Percentiles rank a stretch among this genome's conserved stretches.
phyloP scores from a whole-genome alignment of 129 eudicot species.

The Pittosporum tobira region DNA sequence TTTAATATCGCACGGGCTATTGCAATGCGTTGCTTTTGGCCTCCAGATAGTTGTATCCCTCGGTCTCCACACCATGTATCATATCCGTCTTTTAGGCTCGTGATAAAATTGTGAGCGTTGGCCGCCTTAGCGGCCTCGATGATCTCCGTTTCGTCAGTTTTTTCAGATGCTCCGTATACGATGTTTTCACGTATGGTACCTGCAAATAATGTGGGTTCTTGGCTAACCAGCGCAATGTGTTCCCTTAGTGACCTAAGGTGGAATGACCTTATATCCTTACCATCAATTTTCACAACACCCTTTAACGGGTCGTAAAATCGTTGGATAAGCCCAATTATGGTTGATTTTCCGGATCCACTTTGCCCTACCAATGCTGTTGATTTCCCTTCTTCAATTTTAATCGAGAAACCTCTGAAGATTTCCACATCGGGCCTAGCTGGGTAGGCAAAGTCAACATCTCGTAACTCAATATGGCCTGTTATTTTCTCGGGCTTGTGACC shows the following conservation, averaged over 20 bases:
- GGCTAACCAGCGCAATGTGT: conserved; percentile 41
- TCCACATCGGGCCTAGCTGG: conserved; percentile 26
- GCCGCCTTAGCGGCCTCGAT: conserved; percentile 41
- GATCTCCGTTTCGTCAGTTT: conserved; percentile 31
- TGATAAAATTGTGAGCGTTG: conserved; percentile 38
- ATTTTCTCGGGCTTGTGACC: conserved; percentile 16
- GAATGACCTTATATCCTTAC: conserved; percentile 29
- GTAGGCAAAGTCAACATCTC: conserved; percentile 35
- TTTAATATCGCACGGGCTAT: conserved; percentile 21
- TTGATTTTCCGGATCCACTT: conserved; percentile 55
- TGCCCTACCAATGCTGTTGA: conserved; percentile 46
- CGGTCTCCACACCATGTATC: conserved; percentile 44
- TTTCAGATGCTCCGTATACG: conserved; percentile 25
- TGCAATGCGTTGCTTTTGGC: conserved; percentile 29
- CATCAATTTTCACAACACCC: conserved; percentile 42
- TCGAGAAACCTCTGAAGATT: conserved; percentile 28
- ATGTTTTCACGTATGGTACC: conserved; percentile 39
- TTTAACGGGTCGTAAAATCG: conserved; percentile 39
- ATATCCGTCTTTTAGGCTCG: conserved; percentile 34
- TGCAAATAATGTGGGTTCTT: conserved; percentile 45
- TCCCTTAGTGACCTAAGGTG: conserved; percentile 31
- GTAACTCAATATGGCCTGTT: conserved; percentile 23
- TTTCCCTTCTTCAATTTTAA: conserved; percentile 30
- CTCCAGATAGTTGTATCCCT: conserved; percentile 49
- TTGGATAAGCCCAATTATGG: conserved; percentile 36